phyloP scores from a whole-genome alignment of 2,329 filamentous ascomycete species.

The Colletotrichum sublineola region DNA sequence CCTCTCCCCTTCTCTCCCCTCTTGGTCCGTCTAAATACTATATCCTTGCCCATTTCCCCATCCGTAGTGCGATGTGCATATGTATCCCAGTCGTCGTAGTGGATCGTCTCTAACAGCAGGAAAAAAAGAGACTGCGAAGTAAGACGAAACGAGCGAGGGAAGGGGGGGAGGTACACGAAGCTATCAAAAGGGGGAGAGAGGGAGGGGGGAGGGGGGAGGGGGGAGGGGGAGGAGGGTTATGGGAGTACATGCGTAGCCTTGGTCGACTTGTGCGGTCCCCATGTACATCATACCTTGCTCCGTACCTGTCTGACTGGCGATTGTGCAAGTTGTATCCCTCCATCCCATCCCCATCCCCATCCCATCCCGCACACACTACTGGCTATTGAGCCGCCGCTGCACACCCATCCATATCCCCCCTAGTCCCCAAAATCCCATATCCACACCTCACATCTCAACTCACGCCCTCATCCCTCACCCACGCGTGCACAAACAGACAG shows the following conservation, averaged over 20 bases:
- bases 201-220: not conserved
- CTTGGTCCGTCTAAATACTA: not conserved
- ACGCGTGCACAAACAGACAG: conserved; percentile 7
- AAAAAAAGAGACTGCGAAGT: not conserved
- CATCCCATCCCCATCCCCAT: conserved; percentile 18
- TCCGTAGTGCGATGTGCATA: not conserved
- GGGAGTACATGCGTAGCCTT: conserved; percentile 8
- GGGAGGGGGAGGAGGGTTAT: not conserved
- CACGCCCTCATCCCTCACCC: conserved; percentile 1
- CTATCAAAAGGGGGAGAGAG: not conserved
- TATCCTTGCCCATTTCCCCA: not conserved
- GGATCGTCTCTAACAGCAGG: not conserved
- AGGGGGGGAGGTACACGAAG: not conserved
- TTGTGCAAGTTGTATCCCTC: not conserved
- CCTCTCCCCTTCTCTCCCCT: not conserved
- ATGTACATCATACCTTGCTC: conserved; percentile 6
- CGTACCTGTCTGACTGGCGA: conserved; percentile 7
- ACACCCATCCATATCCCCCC: conserved; percentile 14
- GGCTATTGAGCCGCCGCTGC: conserved; percentile 35
- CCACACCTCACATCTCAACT: not conserved
- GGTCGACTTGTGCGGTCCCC: not conserved
- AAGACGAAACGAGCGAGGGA: not conserved
- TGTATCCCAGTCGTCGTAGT: not conserved
- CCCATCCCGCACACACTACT: conserved; percentile 27
- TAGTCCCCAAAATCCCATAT: not conserved